Evolutionary conservation across 2,329 filamentous ascomycete genomes (phyloP), one percentile per base, ranked within the genome.

Genomic region (Aspergillus ochraceoroseus): DNA sequence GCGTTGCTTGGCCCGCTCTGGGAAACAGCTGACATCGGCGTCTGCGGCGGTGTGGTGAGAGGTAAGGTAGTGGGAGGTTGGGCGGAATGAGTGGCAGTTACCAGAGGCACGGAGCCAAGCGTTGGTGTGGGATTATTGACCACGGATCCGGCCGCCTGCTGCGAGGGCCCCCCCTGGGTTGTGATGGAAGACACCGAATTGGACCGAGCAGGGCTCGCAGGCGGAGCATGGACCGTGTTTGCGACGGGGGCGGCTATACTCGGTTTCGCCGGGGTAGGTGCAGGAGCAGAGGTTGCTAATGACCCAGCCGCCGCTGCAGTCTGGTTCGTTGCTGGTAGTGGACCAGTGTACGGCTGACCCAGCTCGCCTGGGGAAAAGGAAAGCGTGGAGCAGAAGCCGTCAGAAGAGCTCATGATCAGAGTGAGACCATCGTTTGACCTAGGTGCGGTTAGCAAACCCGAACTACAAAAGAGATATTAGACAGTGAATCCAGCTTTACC

Each of bases 301-400:
- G 73, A 66, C 11, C 64, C 56, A 8, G 65, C 66, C 56, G 67
- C 54, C 32, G 58, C 54, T 46, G 55, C 32, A 59, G 58, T 46
- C 63, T 64, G 55, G 48, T 52, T 45, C 20, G 47, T 28, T 33
- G 48, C 38, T 54, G 56, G 58, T 51, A 52, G 53, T 40, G 52
- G 44, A 43, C 58, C 83, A 6, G 80, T 82, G 62, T 94, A 94
- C 4, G 80, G 68, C 49, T 90, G 82, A 8, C 92, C 92, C 1
- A 98, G 71, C 63, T 98, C 92, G 6, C 87, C 86, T 2, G 84
- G 72, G 1, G 78, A 67, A 59, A 98, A 98, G 0, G 88, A 85
- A 4, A 98, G 72, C 0, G 86, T 84, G 0, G 92, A 98, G 63
- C 92, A 98, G 70, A 96, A 98, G 0, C 92, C 92, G 63, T 98